A percentile compares a stretch with the other conserved stretches of the same genome.
Conservation (phyloP, 2,329 filamentous ascomycete species). For the Tolypocladium capitatum region DNA sequence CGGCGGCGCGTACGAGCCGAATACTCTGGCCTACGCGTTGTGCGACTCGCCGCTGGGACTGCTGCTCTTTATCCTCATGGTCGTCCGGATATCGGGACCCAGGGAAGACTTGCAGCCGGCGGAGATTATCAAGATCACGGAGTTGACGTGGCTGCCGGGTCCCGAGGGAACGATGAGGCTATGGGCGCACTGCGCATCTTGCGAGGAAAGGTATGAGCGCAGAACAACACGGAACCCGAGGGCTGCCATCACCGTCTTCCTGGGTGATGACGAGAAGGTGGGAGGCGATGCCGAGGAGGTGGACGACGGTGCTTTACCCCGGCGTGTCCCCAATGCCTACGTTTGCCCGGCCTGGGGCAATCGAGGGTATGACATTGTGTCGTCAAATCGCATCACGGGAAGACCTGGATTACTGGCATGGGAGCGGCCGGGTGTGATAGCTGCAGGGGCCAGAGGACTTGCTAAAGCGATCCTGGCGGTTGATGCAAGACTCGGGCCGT, state of each 20-base stretch:
- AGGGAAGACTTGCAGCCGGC: slow-evolving; percentile 28
- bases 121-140: slow-evolving; percentile 47
- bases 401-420: slow-evolving; percentile 32
- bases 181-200: slow-evolving; percentile 31
- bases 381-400: slow-evolving; percentile 25
- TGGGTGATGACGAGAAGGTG: slow-evolving; percentile 16
- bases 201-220: slow-evolving; percentile 14
- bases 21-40: slow-evolving; percentile 44
- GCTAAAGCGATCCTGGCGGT: slow-evolving; percentile 23
- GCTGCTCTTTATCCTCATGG: slow-evolving; percentile 38
- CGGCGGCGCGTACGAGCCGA: slow-evolving; percentile 28
- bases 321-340: slow-evolving; percentile 18
- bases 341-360: slow-evolving; percentile 36
- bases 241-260: slow-evolving; percentile 34
- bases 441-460: slow-evolving; percentile 26
- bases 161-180: slow-evolving; percentile 47
- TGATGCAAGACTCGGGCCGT: slow-evolving; percentile 23
- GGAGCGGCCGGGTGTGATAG: slow-evolving; percentile 33
- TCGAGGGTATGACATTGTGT: slow-evolving; percentile 27
- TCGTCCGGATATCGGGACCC: slow-evolving; percentile 27
- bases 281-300: not conserved
- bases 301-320: slow-evolving; percentile 8
- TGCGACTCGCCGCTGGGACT: slow-evolving; percentile 49
- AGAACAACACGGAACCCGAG: slow-evolving; percentile 18
- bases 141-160: slow-evolving; percentile 53